Conservation (phyloP, 345 rosid species). For the Citrus glauca region DNA sequence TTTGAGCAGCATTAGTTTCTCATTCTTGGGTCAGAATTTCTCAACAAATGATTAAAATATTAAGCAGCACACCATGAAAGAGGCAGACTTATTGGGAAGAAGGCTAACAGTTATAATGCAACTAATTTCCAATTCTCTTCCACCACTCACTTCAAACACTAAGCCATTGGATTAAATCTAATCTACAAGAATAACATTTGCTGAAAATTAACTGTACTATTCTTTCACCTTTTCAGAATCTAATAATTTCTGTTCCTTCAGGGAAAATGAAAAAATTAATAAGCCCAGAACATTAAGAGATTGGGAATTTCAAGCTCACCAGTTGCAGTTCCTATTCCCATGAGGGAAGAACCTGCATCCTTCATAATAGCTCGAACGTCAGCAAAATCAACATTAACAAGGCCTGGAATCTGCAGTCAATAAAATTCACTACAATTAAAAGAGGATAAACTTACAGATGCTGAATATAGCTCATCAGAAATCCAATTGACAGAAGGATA, state of each 20-base stretch:
- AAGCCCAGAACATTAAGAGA: background rate
- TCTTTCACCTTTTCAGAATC: background rate
- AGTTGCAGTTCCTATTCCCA: conserved; percentile 11
- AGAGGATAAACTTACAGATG: background rate
- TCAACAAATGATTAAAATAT: background rate
- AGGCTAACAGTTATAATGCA: background rate
- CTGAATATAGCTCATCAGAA: background rate
- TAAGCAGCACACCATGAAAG: background rate
- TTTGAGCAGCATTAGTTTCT: background rate
- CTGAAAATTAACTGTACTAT: background rate
- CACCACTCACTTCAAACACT: background rate
- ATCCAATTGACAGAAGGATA: background rate
- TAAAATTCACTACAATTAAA: background rate
- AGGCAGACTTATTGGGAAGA: background rate
- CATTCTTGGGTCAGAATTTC: background rate
- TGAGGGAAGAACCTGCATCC: conserved; percentile 7
- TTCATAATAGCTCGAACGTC: conserved; percentile 1
- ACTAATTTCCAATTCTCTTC: background rate
- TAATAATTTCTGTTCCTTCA: background rate
- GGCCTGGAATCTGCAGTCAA: background rate
- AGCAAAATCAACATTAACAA: conserved; percentile 10
- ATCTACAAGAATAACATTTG: background rate
- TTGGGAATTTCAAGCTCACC: background rate
- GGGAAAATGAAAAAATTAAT: no score
- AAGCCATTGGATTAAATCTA: background rate